phyloP scores from a whole-genome alignment of 2,329 filamentous ascomycete species.

The Exophiala bonariae region DNA sequence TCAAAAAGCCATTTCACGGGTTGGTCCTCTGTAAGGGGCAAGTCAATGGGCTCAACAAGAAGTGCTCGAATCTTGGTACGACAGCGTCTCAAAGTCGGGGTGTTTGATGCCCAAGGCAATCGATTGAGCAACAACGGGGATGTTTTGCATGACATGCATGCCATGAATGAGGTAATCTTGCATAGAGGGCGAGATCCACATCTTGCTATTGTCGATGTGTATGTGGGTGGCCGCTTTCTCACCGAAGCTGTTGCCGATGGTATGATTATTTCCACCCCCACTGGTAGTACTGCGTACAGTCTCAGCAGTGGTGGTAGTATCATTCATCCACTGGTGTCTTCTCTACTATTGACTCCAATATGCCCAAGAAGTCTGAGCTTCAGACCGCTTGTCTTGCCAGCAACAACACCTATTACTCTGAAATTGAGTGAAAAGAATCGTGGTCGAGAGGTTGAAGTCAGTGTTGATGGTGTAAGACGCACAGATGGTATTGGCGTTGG shows the following conservation, averaged over 20 bases:
- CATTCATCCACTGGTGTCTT: conserved; percentile 87
- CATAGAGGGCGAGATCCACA: conserved; percentile 89
- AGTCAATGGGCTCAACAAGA: conserved; percentile 74
- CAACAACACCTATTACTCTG: conserved; percentile 80
- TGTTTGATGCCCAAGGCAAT: conserved; percentile 69
- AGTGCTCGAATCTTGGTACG: conserved; percentile 81
- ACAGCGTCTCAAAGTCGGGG: conserved; percentile 80
- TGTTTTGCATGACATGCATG: conserved; percentile 55
- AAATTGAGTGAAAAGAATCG: conserved; percentile 79
- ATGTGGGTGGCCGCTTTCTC: conserved; percentile 81
- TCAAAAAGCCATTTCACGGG: conserved; percentile 39
- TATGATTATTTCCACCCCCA: conserved; percentile 90
- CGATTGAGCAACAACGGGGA: conserved; percentile 35
- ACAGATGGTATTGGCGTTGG: conserved; percentile 69
- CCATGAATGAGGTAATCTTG: conserved; percentile 93
- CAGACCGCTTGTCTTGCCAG: conserved; percentile 82
- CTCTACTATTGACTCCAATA: conserved; percentile 87
- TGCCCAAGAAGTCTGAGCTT: conserved; percentile 91
- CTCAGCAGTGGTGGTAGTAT: conserved; percentile 91
- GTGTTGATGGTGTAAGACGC: conserved; percentile 70
- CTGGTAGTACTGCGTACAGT: conserved; percentile 92
- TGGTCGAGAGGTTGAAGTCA: conserved; percentile 73
- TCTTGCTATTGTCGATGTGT: conserved; percentile 87
- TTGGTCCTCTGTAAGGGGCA: conserved; percentile 76
- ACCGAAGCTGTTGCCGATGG: conserved; percentile 95